phyloP scores from a whole-genome alignment of 2,329 filamentous ascomycete species.

The Pezicula neosporulosa region DNA sequence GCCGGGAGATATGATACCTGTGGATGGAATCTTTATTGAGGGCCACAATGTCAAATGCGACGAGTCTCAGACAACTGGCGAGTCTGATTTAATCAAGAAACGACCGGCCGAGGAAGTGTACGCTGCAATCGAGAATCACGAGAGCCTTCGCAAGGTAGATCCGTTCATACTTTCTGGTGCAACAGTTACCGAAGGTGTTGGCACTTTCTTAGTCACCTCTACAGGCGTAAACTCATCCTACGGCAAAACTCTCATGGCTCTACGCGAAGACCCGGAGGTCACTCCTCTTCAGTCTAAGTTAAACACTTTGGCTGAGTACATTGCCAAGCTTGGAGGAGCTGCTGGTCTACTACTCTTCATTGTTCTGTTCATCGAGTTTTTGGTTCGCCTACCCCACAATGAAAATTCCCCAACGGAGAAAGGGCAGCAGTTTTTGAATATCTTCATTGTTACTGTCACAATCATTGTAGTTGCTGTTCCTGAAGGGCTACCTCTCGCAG shows the following conservation, averaged over 20 bases:
- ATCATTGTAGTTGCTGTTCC: constrained; percentile 68
- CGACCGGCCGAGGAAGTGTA: constrained; percentile 60
- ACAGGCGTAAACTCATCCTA: constrained; percentile 72
- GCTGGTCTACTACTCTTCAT: constrained; percentile 75
- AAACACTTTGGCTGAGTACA: constrained; percentile 74
- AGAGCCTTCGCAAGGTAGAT: constrained; percentile 62
- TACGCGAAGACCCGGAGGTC: constrained; percentile 72
- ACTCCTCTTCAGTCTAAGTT: constrained; percentile 77
- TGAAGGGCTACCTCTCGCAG: constrained; percentile 63
- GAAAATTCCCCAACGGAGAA: constrained; percentile 46
- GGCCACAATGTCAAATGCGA: constrained; percentile 67
- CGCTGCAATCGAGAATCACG: constrained; percentile 56
- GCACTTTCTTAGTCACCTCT: constrained; percentile 72
- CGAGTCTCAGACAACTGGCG: constrained; percentile 73
- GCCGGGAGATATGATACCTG: constrained; percentile 69
- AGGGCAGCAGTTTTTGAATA: constrained; percentile 57
- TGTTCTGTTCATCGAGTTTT: constrained; percentile 75
- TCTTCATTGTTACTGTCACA: constrained; percentile 62
- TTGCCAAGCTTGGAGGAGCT: constrained; percentile 70
- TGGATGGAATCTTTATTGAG: constrained; percentile 67
- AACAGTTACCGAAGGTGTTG: constrained; percentile 73
- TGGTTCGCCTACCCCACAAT: constrained; percentile 56
- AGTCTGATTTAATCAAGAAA: constrained; percentile 72
- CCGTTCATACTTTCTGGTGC: constrained; percentile 80
- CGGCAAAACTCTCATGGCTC: constrained; percentile 74